Base-by-base conservation (phyloP, 495 filamentous ascomycete genomes). In the Penicillium goetzii region DNA sequence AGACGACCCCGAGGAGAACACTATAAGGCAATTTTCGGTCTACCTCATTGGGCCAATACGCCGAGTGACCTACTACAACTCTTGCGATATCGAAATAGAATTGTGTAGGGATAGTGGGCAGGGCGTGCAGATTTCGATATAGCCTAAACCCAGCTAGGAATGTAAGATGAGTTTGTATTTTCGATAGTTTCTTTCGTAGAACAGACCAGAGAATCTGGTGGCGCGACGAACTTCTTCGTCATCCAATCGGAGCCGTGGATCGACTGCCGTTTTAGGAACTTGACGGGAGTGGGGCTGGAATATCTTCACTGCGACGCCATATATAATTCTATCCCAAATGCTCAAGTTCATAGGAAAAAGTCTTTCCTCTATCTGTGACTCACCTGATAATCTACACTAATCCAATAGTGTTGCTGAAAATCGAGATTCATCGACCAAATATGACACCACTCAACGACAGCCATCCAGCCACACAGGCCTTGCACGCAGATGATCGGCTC, bases 401-500 rank as follows among this genome's bases (percentile, higher is more conserved):
- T 23, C 8, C 9, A 33, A 21, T 23, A 38, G n/a, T 21, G n/a
- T 33, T 30, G 21, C 30, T 41, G 17, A 19, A 41, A 25, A 59
- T 25, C 17, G 12, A 28, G 5, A 38, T 14, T 9, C 8, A 32
- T 54, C 34, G 1, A 45, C 1, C 30, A 23, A 67, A n/a, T 41
- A 72, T 72, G 67, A 17, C 66, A 21, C 56, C 68, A 12, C 21
- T 49, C 5, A 58, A 61, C 14, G 54, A 69, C 14, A 59, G 33
- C 33, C 70, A 68, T 23, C 67, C 62, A 19, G 43, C 70, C 6
- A 72, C 68, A 23, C 66, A 66, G 49, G 70, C 70, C 17, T 60
- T 97, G 62, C 92, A 97, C 73, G 90, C 88, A 41, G 92, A 94
- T 66, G 90, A 96, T 76, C 75, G 76, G 66, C 80, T 92, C 63